Conservation (phyloP, 768 basidiomycete genomes). For the Suillus plorans region DNA sequence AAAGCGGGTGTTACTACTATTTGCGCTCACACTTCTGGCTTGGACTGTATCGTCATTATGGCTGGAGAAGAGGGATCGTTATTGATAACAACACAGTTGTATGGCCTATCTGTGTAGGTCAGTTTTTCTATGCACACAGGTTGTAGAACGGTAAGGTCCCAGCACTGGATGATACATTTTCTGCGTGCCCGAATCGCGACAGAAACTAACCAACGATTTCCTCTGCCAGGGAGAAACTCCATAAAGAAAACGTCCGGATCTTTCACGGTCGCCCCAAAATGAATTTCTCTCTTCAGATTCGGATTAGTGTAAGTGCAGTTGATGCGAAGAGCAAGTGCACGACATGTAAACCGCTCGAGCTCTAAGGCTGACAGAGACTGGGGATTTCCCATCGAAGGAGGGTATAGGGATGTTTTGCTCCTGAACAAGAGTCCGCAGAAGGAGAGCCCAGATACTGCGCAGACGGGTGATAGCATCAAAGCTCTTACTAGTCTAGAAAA, state of each 20-base stretch:
- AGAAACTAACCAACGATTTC: slow-evolving; percentile 47
- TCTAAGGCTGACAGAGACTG: slow-evolving; percentile 40
- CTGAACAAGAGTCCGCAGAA: slow-evolving; percentile 43
- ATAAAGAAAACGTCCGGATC: slow-evolving; percentile 42
- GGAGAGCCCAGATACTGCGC: slow-evolving; percentile 49
- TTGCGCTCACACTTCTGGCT: slow-evolving; percentile 33
- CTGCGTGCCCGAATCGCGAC: slow-evolving; percentile 30
- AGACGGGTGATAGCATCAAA: slow-evolving; percentile 44
- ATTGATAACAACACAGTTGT: slow-evolving; percentile 48
- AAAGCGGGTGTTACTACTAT: not conserved
- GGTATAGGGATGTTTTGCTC: slow-evolving; percentile 49
- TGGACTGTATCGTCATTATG: slow-evolving; percentile 42
- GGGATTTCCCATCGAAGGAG: slow-evolving; percentile 25
- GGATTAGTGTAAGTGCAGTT: slow-evolving; percentile 52
- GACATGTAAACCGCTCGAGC: slow-evolving; percentile 42
- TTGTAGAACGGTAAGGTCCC: slow-evolving; percentile 43
- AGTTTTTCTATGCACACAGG: slow-evolving; percentile 45
- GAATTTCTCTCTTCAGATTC: slow-evolving; percentile 22
- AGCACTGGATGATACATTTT: slow-evolving; percentile 50
- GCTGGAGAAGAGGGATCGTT: slow-evolving; percentile 32
- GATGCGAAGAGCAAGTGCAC: slow-evolving; percentile 41
- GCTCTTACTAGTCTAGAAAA: slow-evolving; percentile 44
- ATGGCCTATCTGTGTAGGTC: slow-evolving; percentile 26
- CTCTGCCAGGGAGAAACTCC: slow-evolving; percentile 46
- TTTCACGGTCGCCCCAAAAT: slow-evolving; percentile 23